Conservation (phyloP, 2,329 filamentous ascomycete species). For the Cordyceps javanica region DNA sequence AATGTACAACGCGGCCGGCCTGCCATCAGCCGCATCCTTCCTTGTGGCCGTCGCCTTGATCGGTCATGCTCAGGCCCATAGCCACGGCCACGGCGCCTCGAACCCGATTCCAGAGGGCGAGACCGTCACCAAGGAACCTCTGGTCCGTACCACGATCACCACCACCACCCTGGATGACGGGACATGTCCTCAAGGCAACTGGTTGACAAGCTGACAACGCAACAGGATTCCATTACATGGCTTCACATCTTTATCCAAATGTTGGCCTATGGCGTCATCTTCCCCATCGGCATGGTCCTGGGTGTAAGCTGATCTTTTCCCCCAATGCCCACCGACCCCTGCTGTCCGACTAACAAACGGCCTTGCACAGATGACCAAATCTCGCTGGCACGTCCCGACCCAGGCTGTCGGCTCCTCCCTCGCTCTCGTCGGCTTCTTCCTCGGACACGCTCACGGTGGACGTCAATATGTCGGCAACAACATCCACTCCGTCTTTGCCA, state of each 20-base stretch:
- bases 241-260: constrained; percentile 86
- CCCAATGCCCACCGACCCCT: neutral
- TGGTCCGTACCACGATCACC: constrained; percentile 48
- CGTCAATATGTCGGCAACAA: constrained; percentile 73
- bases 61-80: constrained; percentile 34
- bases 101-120: constrained; percentile 60
- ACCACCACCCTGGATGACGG: no score
- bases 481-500: constrained; percentile 75
- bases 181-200: neutral
- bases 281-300: constrained; percentile 91
- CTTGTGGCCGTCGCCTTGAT: constrained; percentile 14
- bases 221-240: constrained; percentile 79
- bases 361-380: constrained; percentile 66
- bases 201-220: constrained; percentile 30
- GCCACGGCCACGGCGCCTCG: constrained; percentile 39
- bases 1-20: neutral
- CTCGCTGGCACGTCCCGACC: constrained; percentile 87
- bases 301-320: constrained; percentile 50
- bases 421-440: constrained; percentile 78
- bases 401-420: constrained; percentile 71
- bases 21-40: neutral
- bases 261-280: constrained; percentile 83
- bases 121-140: constrained; percentile 63
- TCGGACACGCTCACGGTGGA: constrained; percentile 86
- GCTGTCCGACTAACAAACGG: constrained; percentile 14